Evolutionary conservation across 768 basidiomycete genomes (phyloP), one percentile per base, ranked within the genome.

Genomic region (Mycena kentingensis): DNA sequence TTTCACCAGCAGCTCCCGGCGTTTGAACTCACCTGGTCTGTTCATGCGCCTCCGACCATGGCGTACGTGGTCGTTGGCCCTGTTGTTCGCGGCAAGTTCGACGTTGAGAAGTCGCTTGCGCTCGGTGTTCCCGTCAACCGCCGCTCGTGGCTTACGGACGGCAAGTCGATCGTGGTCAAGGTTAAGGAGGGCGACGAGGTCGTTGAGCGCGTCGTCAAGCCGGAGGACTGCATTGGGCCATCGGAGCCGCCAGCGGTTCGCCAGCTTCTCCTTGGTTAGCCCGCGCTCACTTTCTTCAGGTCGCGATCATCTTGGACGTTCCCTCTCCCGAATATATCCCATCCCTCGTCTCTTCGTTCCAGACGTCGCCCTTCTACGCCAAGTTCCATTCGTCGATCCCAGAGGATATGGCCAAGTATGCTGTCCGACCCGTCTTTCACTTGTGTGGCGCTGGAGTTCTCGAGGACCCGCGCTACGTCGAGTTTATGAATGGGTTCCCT

Each of bases 401-500:
- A 13, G 53, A 52, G 46, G 50, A 59, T 50, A 35, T 52, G n/a
- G 49, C 71, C 25, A 65, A 74, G 44, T 72, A 78, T 51, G 69
- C 65, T 13, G 72, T 87, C 19, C 76, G 78, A 29, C 74, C 74
- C 16, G 72, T 87, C 39, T 87, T 87, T 60, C 92, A 96, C 63
- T 69, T 90, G 4, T 81, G 86, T 55, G 89, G 90, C 1, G 71
- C 79, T 1, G 79, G 73, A 12, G 89, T 97, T 8, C 65, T 91
- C 28, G 82, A 85, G 63, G 82, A 94, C 60, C 65, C 74, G 31
- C 70, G 78, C 45, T 96, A 95, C 67, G 76, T 78, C 54, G 63
- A 71, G 1, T 93, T 96, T 73, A 86, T 95, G 83, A 67, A 73
- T 25, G 73, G 74, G 0, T 93, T 94, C 60, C 78, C 80, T 3